Conservation (phyloP, 176 grass and related monocot genomes). For the Olyra latifolia region DNA sequence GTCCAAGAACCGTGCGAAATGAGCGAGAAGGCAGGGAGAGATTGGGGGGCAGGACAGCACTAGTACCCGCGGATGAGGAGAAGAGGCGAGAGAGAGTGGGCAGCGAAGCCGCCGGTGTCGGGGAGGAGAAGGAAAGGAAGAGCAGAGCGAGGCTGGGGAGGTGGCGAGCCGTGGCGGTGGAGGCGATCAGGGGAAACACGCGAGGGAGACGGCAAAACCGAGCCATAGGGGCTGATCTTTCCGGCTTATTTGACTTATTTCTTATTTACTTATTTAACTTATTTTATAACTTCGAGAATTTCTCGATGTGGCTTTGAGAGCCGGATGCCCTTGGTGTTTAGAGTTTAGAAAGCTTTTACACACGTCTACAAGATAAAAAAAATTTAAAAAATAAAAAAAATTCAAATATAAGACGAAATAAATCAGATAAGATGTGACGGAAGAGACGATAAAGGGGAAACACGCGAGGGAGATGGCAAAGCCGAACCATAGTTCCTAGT, state of each 20-base stretch:
- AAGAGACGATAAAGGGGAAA: slow-evolving; percentile 27
- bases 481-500: slow-evolving; percentile 39
- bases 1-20: neutral
- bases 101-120: neutral
- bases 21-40: neutral
- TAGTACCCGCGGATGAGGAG: slow-evolving; percentile 32
- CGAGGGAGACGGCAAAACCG: slow-evolving; percentile 47
- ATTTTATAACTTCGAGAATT: too few species aligned
- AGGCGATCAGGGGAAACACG: slow-evolving; percentile 25
- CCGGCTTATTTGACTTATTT: too few species aligned
- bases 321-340: too few species aligned
- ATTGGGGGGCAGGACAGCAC: neutral
- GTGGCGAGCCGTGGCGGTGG: neutral
- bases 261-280: too few species aligned
- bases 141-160: neutral
- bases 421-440: too few species aligned
- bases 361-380: too few species aligned
- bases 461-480: slow-evolving; percentile 41
- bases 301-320: too few species aligned
- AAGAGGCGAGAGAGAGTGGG: slow-evolving; percentile 26
- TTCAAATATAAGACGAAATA: too few species aligned
- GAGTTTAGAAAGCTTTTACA: too few species aligned
- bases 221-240: too few species aligned
- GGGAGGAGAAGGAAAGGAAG: neutral
- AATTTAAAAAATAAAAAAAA: too few species aligned